Conservation (phyloP, 805 yeast species). For the Maudiozyma pseudohumilis region DNA sequence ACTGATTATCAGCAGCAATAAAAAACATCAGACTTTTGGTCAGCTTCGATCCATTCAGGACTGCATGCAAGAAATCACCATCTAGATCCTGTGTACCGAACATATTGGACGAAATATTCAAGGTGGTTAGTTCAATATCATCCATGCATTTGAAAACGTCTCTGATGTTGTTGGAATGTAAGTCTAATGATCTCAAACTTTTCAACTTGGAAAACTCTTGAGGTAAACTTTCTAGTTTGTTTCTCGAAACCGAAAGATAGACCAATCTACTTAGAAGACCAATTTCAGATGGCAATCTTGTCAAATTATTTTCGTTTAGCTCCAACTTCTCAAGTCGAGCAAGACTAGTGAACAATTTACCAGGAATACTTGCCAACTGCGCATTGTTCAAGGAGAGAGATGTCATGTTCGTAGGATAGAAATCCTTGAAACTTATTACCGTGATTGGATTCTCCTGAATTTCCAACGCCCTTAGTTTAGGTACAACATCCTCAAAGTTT, state of each 20-base stretch:
- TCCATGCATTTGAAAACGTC: slow-evolving; percentile 58
- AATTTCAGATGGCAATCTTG: slow-evolving; percentile 62
- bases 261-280: slow-evolving; percentile 48
- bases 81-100: slow-evolving; percentile 29
- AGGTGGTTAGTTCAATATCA: slow-evolving; percentile 46
- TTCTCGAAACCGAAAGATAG: slow-evolving; percentile 60
- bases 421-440: slow-evolving; percentile 29
- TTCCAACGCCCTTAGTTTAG: slow-evolving; percentile 55
- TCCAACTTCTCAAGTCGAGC: slow-evolving; percentile 62
- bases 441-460: slow-evolving; percentile 82
- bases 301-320: slow-evolving; percentile 74
- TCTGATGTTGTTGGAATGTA: slow-evolving; percentile 78
- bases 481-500: slow-evolving; percentile 52
- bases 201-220: slow-evolving; percentile 48
- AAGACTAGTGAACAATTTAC: slow-evolving; percentile 49
- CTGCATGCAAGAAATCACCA: slow-evolving; percentile 41
- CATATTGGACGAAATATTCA: slow-evolving; percentile 69
- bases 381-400: slow-evolving; percentile 74
- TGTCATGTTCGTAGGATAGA: slow-evolving; percentile 49
- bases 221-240: slow-evolving; percentile 67
- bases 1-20: slow-evolving; percentile 72
- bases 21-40: slow-evolving; percentile 47
- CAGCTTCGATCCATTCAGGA: slow-evolving; percentile 21
- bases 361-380: slow-evolving; percentile 64
- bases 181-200: slow-evolving; percentile 56